phyloP scores from a whole-genome alignment of 768 basidiomycete species.

The Exidia glandulosa region DNA sequence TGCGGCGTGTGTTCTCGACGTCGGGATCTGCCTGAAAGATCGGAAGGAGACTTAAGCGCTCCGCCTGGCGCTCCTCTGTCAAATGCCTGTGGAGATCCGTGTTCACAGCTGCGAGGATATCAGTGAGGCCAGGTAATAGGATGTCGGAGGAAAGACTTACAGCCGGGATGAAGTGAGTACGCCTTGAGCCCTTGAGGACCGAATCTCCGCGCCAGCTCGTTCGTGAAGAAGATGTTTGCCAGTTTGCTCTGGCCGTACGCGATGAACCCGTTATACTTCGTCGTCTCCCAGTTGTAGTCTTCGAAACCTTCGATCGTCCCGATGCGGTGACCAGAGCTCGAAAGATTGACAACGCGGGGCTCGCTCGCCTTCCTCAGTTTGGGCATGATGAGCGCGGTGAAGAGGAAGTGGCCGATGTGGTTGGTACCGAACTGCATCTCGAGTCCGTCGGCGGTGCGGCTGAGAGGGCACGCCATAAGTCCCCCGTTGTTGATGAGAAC shows the following conservation, averaged over 20 bases:
- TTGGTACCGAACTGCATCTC: conserved; percentile 8
- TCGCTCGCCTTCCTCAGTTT: background rate
- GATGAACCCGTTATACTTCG: background rate
- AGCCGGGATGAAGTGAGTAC: background rate
- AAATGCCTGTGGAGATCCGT: background rate
- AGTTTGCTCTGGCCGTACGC: conserved; percentile 6
- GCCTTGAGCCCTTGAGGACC: background rate
- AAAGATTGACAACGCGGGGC: conserved; percentile 1
- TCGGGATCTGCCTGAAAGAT: background rate
- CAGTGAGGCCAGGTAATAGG: background rate
- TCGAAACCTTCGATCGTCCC: background rate
- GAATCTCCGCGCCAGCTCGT: conserved; percentile 4
- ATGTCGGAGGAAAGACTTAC: background rate
- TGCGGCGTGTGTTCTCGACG: background rate
- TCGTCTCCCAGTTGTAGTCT: background rate
- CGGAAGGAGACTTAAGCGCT: background rate
- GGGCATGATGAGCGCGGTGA: conserved; percentile 3
- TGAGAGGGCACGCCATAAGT: background rate
- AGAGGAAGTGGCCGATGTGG: conserved; percentile 4
- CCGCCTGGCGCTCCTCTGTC: background rate
- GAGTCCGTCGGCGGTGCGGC: background rate
- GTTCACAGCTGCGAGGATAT: background rate
- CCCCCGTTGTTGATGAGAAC: conserved; percentile 5
- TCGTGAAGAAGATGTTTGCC: conserved; percentile 10
- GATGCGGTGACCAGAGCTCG: background rate